Evolutionary conservation across 2,329 filamentous ascomycete species (phyloP), one percentile per base, ranked within the genome.

Genomic region (Colletotrichum incanum): DNA sequence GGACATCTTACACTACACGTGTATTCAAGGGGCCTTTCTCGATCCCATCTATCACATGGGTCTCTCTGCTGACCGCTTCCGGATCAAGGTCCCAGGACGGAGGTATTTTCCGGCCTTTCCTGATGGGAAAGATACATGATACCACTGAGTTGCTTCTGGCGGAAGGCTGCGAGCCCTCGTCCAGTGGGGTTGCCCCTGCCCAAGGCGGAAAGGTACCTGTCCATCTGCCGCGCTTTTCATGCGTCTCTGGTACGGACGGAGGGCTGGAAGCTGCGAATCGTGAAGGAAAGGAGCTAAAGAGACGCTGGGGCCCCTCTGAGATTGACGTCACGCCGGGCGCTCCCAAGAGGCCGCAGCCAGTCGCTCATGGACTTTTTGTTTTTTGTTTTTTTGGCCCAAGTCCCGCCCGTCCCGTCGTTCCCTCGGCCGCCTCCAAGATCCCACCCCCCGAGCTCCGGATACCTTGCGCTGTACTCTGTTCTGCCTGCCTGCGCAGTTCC

Each of bases 291-390:
- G 20, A 23, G 26, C 23, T 3, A 39, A 62, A 9, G 16, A 61
- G 43, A 50, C 31, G 60, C 43, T 26, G 60, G 34, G n/a, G 16
- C 60, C 47, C 23, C 34, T 39, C 47, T 34, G 47, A 52, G 34
- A 62, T 62, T 52, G 60, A 63, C 60, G 60, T 63, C 60, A 63
- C 60, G n/a, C 23, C 23, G 18, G 34, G 18, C 47, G n/a, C 55
- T 58, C 34, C 45, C 60, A 50, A 23, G 47, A 16, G 23, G 20
- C 3, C 20, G 9, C 28, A 54, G 20, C 41, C 26, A 37, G 18
- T 20, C 26, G 39, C 43, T 23, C 31, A 62, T n/a, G 59, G 28
- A 50, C n/a, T 11, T 41, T 26, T 54, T 58, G 16, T 2, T 37
- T 43, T 37, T 34, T n/a, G 3, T n/a, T n/a, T n/a, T n/a, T n/a